A percentile compares a stretch with the other conserved stretches of the same genome.
These are phyloP conservation scores for Bothriochloa decipiens DNA, from an alignment of 176 grass and related monocot species.

Conservation along the genomic window DNA sequence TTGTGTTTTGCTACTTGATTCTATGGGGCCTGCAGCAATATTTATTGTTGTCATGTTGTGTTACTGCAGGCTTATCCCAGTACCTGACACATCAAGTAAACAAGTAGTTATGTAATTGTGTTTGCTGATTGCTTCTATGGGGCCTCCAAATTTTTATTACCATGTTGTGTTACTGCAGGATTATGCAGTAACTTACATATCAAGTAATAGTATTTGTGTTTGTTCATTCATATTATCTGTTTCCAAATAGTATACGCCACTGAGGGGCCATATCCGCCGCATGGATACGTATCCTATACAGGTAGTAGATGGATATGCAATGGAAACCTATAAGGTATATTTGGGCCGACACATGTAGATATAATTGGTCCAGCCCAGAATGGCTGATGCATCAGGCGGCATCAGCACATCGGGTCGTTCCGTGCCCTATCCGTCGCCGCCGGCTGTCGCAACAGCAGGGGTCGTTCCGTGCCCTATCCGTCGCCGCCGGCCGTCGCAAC, in stretches of 20 bases:
- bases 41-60: not conserved
- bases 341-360: not conserved
- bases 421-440: not conserved
- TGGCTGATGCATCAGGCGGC: not conserved
- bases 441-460: not conserved
- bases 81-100: not conserved
- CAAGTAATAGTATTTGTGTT: not conserved
- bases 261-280: not conserved
- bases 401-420: not conserved
- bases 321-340: not conserved
- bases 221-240: not conserved
- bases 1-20: conserved; percentile 11
- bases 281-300: not conserved
- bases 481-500: not conserved
- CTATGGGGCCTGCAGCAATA: not conserved
- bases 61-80: not conserved
- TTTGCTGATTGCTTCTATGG: conserved; percentile 14
- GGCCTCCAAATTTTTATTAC: not conserved
- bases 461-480: not conserved
- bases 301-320: not conserved
- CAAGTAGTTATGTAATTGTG: not conserved
- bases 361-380: not conserved
- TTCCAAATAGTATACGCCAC: not conserved
- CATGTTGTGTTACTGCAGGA: not conserved
- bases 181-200: not conserved